phyloP scores from a whole-genome alignment of 345 rosid species.

The Lumnitzera racemosa region DNA sequence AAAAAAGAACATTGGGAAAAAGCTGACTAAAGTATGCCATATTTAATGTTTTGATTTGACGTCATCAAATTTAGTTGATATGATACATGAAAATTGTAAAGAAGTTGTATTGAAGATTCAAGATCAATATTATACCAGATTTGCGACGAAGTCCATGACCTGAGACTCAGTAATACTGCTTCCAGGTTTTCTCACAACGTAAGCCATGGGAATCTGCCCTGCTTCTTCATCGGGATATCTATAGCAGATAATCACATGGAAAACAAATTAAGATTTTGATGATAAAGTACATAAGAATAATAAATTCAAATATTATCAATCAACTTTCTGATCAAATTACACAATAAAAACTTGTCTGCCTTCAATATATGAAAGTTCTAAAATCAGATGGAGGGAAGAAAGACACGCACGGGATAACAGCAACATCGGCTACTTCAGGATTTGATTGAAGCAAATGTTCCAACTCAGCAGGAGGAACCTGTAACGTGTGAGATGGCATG shows the following conservation, averaged over 20 bases:
- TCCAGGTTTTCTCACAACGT: slow-evolving; percentile 77
- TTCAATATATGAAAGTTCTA: neutral
- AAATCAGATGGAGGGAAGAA: neutral
- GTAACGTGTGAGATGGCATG: slow-evolving; percentile 1
- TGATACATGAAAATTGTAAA: too few species aligned
- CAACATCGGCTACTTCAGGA: slow-evolving; percentile 77
- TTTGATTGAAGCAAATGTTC: slow-evolving; percentile 69
- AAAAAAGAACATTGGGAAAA: too few species aligned
- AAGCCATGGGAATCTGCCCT: slow-evolving; percentile 96
- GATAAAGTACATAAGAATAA: too few species aligned
- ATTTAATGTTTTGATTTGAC: too few species aligned
- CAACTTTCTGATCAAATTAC: too few species aligned
- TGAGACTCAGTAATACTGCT: slow-evolving; percentile 42
- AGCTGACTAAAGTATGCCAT: too few species aligned
- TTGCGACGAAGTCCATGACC: slow-evolving; percentile 59
- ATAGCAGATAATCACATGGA: neutral
- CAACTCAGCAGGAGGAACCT: slow-evolving; percentile 96
- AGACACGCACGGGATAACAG: slow-evolving; percentile 73
- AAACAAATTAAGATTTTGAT: too few species aligned
- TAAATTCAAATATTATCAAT: too few species aligned
- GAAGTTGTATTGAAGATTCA: neutral
- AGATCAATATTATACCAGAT: slow-evolving; percentile 38
- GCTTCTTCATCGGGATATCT: slow-evolving; percentile 94
- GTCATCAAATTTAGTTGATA: too few species aligned
- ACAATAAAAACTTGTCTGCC: neutral